phyloP scores from a whole-genome alignment of 2,329 filamentous ascomycete genomes.

The Calycina herbarum region DNA sequence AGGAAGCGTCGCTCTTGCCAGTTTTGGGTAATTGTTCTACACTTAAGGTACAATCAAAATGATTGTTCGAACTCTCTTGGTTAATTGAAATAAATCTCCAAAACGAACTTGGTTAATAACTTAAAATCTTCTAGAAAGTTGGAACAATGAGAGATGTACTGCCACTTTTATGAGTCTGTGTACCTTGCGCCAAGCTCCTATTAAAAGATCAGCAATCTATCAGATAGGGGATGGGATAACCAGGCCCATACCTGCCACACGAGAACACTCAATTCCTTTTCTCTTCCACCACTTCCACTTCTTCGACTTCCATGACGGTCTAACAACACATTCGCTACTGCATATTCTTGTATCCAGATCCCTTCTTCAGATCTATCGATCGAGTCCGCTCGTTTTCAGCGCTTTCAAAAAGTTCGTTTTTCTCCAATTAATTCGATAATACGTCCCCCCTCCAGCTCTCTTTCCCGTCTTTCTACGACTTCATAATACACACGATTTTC shows the following conservation, averaged over 20 bases:
- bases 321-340: constrained; percentile 29
- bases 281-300: constrained; percentile 8
- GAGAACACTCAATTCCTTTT: constrained; percentile 19
- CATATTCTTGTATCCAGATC: constrained; percentile 29
- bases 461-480: neutral
- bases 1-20: too few species aligned
- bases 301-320: constrained; percentile 19
- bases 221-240: constrained; percentile 27
- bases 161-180: constrained; percentile 4
- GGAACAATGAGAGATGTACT: too few species aligned
- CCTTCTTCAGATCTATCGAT: constrained; percentile 24
- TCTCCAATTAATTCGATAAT: constrained; percentile 25
- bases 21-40: too few species aligned
- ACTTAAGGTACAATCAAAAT: too few species aligned
- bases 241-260: constrained; percentile 17
- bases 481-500: constrained; percentile 22
- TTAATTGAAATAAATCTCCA: too few species aligned
- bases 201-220: constrained; percentile 37
- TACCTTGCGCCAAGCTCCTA: constrained; percentile 31
- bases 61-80: too few species aligned
- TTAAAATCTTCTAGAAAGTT: too few species aligned
- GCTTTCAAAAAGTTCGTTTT: constrained; percentile 26
- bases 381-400: constrained; percentile 35
- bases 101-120: too few species aligned
- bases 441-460: constrained; percentile 13